Base-by-base conservation (phyloP, 306 rosid species). In the Sesbania bispinosa region DNA sequence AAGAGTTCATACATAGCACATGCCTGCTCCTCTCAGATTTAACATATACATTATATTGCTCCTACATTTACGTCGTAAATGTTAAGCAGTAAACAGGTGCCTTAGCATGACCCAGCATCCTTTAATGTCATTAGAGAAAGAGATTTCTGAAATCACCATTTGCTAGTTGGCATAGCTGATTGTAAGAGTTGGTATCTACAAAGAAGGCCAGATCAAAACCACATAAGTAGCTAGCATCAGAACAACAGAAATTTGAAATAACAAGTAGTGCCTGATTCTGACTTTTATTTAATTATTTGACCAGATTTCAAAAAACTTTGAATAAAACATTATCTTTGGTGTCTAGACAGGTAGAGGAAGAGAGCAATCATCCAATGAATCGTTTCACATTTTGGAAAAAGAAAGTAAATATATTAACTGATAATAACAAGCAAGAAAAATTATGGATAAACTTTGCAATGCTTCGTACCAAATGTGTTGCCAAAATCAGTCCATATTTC, bases 401-500 rank as follows among this genome's bases (percentile, higher is more conserved):
- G 15, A n/a, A 20, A 35, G 7, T 1, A 15, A 76, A 16, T 10
- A 2, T 11, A 41, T 13, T 10, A 46, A 53, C 10, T 8, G 2
- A 50, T 7, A 15, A 43, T 9, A 43, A 30, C 55, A 2, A 26
- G 10, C 0, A 3, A 26, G 10, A 30, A 30, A 32, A 57, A 35
- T 2, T 2, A 69, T 4, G 42, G 0, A 46, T 3, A 32, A 35
- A 27, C 4, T 16, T 19, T 51, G 47, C 4, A 26, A 13, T 36
- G 54, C 9, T 48, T 69, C 68, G 0, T 85, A 85, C 88, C 88
- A 57, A 85, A 81, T 35, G 81, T 66, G 77, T 27, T 77, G 76
- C 88, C 88, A 75, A 85, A 85, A 62, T 85, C 81, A 0, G 88
- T 85, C 69, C 83, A 79, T 14, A 67, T 61, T 39, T 85, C 86